Base-by-base conservation (phyloP, 2,329 filamentous ascomycete genomes). In the Ophiostoma populinum region DNA sequence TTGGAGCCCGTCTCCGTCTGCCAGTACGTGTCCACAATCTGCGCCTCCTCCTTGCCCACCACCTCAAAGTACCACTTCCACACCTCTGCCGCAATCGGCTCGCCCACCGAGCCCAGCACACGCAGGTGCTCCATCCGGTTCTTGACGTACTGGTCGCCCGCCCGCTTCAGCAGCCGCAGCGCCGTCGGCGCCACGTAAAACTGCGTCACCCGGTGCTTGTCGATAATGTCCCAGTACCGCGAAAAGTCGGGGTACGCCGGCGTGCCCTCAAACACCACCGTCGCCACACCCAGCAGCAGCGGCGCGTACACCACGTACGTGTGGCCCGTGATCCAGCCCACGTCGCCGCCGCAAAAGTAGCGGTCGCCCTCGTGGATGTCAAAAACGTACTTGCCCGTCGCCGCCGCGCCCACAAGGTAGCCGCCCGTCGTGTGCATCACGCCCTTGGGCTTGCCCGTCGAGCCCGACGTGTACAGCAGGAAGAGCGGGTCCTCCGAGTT, bases 51-150 rank as follows among this genome's bases (percentile, higher is more conserved):
- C 67, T 85, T 92, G 51, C 90, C 90, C 35, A 98, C 85, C 46
- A 80, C 70, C 57, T 95, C 85, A 55, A 85, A 87, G 62, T 95
- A 98, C 90, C 90, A 98, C 62, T 95, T 95, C 90, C 90, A 98
- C 40, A 98, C 80, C 57, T 98, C 90, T 16, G 87, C 82, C 13
- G 90, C 87, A 49, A 98, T 98, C 25, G 90, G 90, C 63, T 98
- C 90, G 46, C 90, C 90, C 39, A 98, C 90, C 13, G 87, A 93
- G 40, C 87, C 90, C 15, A 98, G 65, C 6, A 95, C 78, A 53
- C 90, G 73, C 42, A 98, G 69, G 49, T 82, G 72, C 59, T 81
- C 78, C 81, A 98, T 90, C 52, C 83, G 63, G 51, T 79, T 74
- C 61, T 83, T 81, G 49, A 95, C 83, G 53, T 90, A 82, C 52